phyloP scores from a whole-genome alignment of 768 basidiomycete genomes.

The Mycena venus region DNA sequence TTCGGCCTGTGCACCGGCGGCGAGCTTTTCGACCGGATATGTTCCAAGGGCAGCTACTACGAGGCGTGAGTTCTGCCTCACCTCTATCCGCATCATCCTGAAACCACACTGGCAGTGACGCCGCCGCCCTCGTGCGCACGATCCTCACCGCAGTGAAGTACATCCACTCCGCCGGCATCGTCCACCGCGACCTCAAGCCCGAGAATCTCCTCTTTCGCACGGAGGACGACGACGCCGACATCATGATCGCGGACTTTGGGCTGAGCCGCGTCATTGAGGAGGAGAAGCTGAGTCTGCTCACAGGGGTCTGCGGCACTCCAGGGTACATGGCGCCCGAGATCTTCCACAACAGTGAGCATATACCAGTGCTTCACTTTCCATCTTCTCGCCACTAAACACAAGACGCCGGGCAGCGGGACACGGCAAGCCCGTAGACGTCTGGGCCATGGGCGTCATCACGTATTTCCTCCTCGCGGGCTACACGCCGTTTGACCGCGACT shows the following conservation, averaged over 20 bases:
- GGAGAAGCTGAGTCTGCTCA: constrained; percentile 86
- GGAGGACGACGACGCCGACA: constrained; percentile 88
- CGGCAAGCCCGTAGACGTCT: constrained; percentile 93
- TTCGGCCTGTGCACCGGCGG: constrained; percentile 98
- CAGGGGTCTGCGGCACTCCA: constrained; percentile 96
- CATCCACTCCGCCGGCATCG: constrained; percentile 91
- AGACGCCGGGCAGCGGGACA: constrained; percentile 78
- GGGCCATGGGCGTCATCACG: constrained; percentile 99
- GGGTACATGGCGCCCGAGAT: constrained; percentile 99
- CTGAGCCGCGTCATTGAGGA: constrained; percentile 87
- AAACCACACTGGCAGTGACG: no score
- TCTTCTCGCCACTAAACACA: neutral
- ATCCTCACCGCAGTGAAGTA: constrained; percentile 90
- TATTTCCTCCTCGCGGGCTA: constrained; percentile 94
- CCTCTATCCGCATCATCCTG: no score
- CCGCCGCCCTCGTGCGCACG: constrained; percentile 87
- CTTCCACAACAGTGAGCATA: constrained; percentile 82
- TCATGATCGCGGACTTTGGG: constrained; percentile 98
- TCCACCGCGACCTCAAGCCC: constrained; percentile 96
- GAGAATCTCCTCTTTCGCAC: constrained; percentile 97
- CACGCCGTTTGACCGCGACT: constrained; percentile 96
- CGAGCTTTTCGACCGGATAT: constrained; percentile 99
- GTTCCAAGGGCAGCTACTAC: constrained; percentile 95
- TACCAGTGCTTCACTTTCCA: constrained; percentile 2
- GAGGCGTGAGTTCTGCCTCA: constrained; percentile 78